Evolutionary conservation across 768 basidiomycete species (phyloP), one percentile per base, ranked within the genome.

Genomic region (Lentinula sp.): DNA sequence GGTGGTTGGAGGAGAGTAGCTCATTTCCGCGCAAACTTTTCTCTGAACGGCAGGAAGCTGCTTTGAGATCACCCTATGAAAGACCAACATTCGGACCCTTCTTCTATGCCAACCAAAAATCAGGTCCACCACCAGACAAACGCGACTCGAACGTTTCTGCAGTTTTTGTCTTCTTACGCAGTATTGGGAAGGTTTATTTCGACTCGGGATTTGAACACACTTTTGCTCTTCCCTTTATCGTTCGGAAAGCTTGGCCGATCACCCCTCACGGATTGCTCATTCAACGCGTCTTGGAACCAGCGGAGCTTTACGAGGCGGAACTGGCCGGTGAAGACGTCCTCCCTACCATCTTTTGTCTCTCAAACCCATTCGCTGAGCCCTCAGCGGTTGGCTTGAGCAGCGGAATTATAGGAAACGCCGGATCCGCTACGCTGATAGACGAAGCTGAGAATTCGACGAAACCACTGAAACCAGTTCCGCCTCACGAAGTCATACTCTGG

Each of bases 281-380:
- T 46, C 89, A 93, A 66, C 79, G 92, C 32, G 82, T 84, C 4
- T 76, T 91, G 52, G 89, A 90, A 65, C 77, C 81, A 1, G 75
- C 76, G 6, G 91, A 94, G 69, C 68, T 87, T 5, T 77, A 81
- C 16, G 90, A 92, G 59, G 86, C 85, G 3, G 81, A 82, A 53
- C 67, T 76, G n/a, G 81, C 84, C 0, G 88, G 86, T 9, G 87
- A 91, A 42, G 76, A 81, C 16, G 77, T 84, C 0, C 77, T 93
- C 16, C 90, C 92, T 0, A 91, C 90, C 12, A 81, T 93, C 28
- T 93, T 93, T 71, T 84, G 88, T 16, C 76, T 94, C 63, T 87
- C 86, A 8, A 88, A 84, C 65, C 86, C 91, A 0, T 88, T 91
- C 56, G 78, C 88, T 2, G 92, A 93, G 71, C 81, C 89, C 53